Conservation (phyloP, 2,329 filamentous ascomycete species). For the Thelonectria discophora region DNA sequence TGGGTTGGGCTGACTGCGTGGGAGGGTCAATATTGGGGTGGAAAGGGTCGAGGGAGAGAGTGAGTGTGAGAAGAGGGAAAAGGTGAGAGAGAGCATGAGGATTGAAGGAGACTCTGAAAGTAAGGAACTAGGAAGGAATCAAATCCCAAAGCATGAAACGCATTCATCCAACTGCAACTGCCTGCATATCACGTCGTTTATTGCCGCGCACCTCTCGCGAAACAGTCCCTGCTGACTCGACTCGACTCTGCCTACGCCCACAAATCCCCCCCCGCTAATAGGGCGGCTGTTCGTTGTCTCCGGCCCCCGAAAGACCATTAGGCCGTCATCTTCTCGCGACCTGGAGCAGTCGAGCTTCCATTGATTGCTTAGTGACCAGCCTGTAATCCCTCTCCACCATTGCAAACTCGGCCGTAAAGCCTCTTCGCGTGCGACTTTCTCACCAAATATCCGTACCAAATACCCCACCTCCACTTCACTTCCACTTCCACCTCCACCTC, state of each 20-base stretch:
- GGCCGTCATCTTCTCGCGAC: neutral
- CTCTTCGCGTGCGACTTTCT: conserved; percentile 27
- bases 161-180: neutral
- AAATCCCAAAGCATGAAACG: neutral
- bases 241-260: conserved; percentile 3
- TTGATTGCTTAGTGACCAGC: conserved; percentile 3
- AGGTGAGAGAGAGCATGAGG: neutral
- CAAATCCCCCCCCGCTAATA: neutral
- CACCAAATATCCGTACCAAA: neutral
- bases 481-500: conserved; percentile 32
- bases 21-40: neutral
- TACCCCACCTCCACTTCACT: conserved; percentile 33
- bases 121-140: neutral
- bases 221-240: neutral
- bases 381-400: conserved; percentile 14
- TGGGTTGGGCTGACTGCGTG: conserved; percentile 13
- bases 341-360: too few species aligned
- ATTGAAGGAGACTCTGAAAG: neutral
- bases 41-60: too few species aligned
- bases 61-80: too few species aligned
- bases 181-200: neutral
- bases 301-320: neutral
- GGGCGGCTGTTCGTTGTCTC: neutral
- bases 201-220: neutral
- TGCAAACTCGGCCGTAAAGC: conserved; percentile 9